Percentiles rank a stretch among this genome's conserved stretches.
phyloP scores from a whole-genome alignment of 2,329 filamentous ascomycete genomes.

The Trichoderma citrinoviride region DNA sequence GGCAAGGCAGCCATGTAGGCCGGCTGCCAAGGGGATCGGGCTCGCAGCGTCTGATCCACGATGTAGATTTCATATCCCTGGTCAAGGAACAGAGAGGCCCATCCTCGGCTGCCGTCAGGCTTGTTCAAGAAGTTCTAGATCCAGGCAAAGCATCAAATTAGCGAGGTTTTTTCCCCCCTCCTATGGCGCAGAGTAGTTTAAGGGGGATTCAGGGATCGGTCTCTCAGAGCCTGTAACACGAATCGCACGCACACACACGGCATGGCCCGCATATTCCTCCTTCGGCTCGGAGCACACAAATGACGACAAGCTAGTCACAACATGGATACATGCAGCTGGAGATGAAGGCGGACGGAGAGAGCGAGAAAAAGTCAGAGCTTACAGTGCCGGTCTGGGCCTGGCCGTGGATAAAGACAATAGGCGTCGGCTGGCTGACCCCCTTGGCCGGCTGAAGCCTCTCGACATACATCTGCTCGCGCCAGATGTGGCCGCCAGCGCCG shows the following conservation, averaged over 20 bases:
- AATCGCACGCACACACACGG: background rate
- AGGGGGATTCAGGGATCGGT: background rate
- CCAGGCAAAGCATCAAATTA: background rate
- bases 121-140: constrained; percentile 40
- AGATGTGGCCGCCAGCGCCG: constrained; percentile 32
- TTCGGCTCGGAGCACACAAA: background rate
- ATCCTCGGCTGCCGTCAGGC: constrained; percentile 41
- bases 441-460: constrained; percentile 43
- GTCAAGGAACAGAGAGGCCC: constrained; percentile 47
- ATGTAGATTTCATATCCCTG: constrained; percentile 49
- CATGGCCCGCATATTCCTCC: background rate
- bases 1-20: constrained; percentile 27
- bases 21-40: constrained; percentile 43
- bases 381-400: constrained; percentile 42
- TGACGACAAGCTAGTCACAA: no score
- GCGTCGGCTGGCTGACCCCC: constrained; percentile 29
- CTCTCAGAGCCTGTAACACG: background rate
- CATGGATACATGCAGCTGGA: background rate
- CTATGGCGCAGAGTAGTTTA: background rate
- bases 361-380: constrained; percentile 23
- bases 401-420: constrained; percentile 46
- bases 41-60: constrained; percentile 46
- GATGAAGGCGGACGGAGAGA: background rate
- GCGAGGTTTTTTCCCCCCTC: background rate
- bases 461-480: constrained; percentile 52